phyloP scores from a whole-genome alignment of 805 yeast genomes.

The Metschnikowia corniflorae region DNA sequence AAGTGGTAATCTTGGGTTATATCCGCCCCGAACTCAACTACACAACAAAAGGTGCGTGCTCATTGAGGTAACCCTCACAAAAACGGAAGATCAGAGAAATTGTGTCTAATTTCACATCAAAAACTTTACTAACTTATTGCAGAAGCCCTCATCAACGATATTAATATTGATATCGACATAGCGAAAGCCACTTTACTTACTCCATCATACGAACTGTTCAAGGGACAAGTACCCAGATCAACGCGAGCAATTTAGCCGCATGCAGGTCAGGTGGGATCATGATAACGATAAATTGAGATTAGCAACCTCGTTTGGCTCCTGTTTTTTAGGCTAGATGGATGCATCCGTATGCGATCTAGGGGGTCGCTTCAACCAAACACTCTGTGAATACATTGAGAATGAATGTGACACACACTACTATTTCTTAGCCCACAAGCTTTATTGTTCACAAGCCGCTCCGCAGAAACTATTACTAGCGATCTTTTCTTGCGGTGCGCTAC shows the following conservation, averaged over 20 bases:
- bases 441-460: slow-evolving; percentile 24
- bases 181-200: slow-evolving; percentile 48
- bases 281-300: no score
- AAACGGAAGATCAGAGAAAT: no score
- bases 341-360: slow-evolving; percentile 6
- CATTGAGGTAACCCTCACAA: no score
- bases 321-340: slow-evolving; percentile 9
- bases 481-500: slow-evolving; percentile 1
- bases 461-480: slow-evolving; percentile 7
- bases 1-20: slow-evolving; percentile 75
- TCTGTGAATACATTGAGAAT: slow-evolving; percentile 19
- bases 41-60: slow-evolving; percentile 50
- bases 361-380: slow-evolving; percentile 1
- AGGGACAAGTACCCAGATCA: no score
- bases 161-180: slow-evolving; percentile 69
- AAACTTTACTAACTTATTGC: slow-evolving; percentile 24
- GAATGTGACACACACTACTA: slow-evolving; percentile 26
- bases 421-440: slow-evolving; percentile 26
- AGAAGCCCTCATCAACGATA: slow-evolving; percentile 84
- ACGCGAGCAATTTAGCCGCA: no score
- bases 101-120: no score
- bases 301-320: no score
- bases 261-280: no score
- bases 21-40: slow-evolving; percentile 88
- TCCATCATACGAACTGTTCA: slow-evolving; percentile 1